phyloP scores from a whole-genome alignment of 192 early-diverging fungal genomes.

The Entomortierella beljakovae region DNA sequence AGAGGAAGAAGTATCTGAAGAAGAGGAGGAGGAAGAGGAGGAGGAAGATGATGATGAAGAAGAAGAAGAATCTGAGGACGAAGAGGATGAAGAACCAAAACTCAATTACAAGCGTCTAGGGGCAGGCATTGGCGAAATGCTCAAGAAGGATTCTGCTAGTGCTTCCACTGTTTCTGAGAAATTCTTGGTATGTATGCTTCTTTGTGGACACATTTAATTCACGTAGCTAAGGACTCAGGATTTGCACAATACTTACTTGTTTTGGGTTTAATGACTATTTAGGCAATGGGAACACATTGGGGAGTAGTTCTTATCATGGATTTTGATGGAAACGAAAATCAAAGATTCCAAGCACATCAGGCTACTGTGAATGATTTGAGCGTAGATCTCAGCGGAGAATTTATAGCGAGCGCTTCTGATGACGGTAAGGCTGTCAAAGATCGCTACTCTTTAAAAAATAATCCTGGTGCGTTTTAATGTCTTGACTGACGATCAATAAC shows the following conservation, averaged over 20 bases:
- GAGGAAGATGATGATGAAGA: constrained; percentile 22
- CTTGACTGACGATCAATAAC: neutral
- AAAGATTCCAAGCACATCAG: constrained; percentile 85
- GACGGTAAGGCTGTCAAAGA: constrained; percentile 75
- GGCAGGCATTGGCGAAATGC: constrained; percentile 76
- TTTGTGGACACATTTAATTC: neutral
- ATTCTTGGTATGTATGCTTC: constrained; percentile 75
- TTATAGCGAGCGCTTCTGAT: constrained; percentile 91
- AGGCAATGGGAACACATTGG: constrained; percentile 92
- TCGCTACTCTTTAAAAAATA: neutral
- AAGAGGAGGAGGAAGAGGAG: constrained; percentile 5
- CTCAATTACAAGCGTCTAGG: constrained; percentile 91
- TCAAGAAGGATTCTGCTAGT: constrained; percentile 90
- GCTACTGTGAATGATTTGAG: constrained; percentile 90
- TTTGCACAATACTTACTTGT: neutral
- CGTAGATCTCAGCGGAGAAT: constrained; percentile 89
- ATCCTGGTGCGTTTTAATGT: neutral
- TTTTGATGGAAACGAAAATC: constrained; percentile 90
- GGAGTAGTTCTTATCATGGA: constrained; percentile 92
- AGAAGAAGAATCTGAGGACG: constrained; percentile 59
- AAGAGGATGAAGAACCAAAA: constrained; percentile 92
- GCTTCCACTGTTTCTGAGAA: constrained; percentile 82
- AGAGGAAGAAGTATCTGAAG: constrained; percentile 56
- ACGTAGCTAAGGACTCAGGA: neutral
- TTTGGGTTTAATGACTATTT: too few relatives aligned